Conservation (phyloP, 192 early-diverging fungal genomes). For the Gryganskiella cystojenkinii region DNA sequence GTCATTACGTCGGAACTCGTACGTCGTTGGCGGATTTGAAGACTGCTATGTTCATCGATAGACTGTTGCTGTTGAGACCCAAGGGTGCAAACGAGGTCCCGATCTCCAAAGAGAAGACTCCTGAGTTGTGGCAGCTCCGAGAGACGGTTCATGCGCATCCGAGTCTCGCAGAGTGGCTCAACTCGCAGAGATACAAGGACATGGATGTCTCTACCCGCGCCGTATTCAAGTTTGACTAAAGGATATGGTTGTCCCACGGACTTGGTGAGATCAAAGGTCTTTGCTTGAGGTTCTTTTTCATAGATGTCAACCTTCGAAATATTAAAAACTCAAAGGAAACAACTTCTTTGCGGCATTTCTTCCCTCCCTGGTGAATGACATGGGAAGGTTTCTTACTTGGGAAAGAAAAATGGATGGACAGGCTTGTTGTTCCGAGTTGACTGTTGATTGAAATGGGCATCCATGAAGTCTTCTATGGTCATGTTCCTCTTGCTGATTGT, state of each 20-base stretch:
- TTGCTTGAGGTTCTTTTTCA: too few species aligned
- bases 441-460: constrained; percentile 16
- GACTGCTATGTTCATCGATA: constrained; percentile 16
- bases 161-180: constrained; percentile 5
- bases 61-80: constrained; percentile 22
- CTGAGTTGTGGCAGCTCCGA: constrained; percentile 41
- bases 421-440: constrained; percentile 13
- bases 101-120: constrained; percentile 21
- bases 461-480: constrained; percentile 27
- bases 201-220: too few species aligned
- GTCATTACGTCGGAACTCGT: constrained; percentile 62
- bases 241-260: too few species aligned
- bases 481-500: constrained; percentile 11
- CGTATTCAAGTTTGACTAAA: too few species aligned
- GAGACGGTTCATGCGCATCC: constrained; percentile 28
- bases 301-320: too few species aligned
- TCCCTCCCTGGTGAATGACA: too few species aligned
- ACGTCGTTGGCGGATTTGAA: constrained; percentile 57
- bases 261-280: too few species aligned
- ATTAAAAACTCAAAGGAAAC: too few species aligned
- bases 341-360: too few species aligned
- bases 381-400: too few species aligned
- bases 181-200: too few species aligned
- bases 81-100: constrained; percentile 14
- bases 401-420: constrained; percentile 28